Conservation (phyloP, 2,329 filamentous ascomycete genomes). For the Penicillium sumatraense region DNA sequence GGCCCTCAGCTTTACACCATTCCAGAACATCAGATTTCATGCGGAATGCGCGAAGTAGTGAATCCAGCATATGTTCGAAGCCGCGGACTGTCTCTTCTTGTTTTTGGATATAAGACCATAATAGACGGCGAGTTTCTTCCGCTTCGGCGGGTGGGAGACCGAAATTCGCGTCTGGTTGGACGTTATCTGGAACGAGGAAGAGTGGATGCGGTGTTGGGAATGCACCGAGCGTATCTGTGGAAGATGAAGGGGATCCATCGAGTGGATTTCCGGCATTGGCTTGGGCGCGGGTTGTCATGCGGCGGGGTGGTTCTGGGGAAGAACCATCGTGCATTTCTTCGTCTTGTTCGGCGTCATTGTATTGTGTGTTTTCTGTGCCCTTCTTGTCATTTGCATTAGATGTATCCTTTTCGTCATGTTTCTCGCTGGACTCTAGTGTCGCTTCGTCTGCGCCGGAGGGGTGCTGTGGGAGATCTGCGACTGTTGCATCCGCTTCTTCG, state of each 20-base stretch:
- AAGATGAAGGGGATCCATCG: conserved; percentile 30
- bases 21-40: conserved; percentile 64
- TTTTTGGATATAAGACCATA: conserved; percentile 68
- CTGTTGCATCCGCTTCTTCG: conserved; percentile 41
- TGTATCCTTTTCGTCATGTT: conserved; percentile 19
- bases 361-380: no score
- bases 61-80: conserved; percentile 59
- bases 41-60: conserved; percentile 62
- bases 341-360: conserved; percentile 33
- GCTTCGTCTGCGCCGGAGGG: conserved; percentile 23
- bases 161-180: conserved; percentile 58
- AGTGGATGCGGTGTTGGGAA: conserved; percentile 58
- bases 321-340: conserved; percentile 40
- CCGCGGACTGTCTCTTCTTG: conserved; percentile 67
- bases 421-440: conserved; percentile 18
- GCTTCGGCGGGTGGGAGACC: conserved; percentile 64
- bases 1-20: conserved; percentile 66
- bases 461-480: conserved; percentile 40
- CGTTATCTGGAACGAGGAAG: conserved; percentile 58
- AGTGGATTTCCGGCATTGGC: conserved; percentile 40
- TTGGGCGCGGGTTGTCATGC: conserved; percentile 53
- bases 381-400: conserved; percentile 16
- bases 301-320: conserved; percentile 47
- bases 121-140: conserved; percentile 64
- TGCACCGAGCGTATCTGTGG: conserved; percentile 35